A percentile compares a stretch with the other conserved stretches of the same genome.
phyloP scores from a whole-genome alignment of 2,329 filamentous ascomycete species.

The Cryphonectria nitschkei region DNA sequence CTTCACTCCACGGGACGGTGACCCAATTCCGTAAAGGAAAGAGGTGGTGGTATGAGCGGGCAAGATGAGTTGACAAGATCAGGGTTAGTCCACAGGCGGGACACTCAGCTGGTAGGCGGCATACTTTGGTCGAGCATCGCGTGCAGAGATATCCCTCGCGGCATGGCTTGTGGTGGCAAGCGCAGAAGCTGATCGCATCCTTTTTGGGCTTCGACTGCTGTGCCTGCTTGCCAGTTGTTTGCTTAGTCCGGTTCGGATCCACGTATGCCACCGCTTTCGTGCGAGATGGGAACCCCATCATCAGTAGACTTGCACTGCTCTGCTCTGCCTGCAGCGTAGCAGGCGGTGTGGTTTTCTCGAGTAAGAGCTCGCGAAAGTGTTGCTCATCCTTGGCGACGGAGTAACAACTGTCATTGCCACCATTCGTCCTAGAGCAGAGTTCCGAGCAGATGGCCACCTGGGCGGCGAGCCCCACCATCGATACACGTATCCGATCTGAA shows the following conservation, averaged over 20 bases:
- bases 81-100: constrained; percentile 89
- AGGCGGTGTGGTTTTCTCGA: constrained; percentile 86
- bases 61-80: constrained; percentile 90
- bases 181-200: constrained; percentile 74
- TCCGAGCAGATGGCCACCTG: constrained; percentile 92
- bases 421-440: constrained; percentile 85
- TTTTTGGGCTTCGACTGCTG: constrained; percentile 52
- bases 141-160: constrained; percentile 90
- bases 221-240: neutral
- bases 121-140: constrained; percentile 86
- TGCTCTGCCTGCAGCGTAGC: constrained; percentile 70
- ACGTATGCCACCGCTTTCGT: constrained; percentile 53
- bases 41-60: constrained; percentile 89
- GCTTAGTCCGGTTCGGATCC: constrained; percentile 8
- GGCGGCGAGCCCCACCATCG: constrained; percentile 86
- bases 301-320: constrained; percentile 70
- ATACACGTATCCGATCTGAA: constrained; percentile 81
- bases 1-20: constrained; percentile 83
- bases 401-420: constrained; percentile 75
- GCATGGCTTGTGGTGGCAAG: constrained; percentile 83
- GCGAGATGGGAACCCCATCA: constrained; percentile 97
- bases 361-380: constrained; percentile 86
- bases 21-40: constrained; percentile 90
- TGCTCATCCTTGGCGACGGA: constrained; percentile 83
- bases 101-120: constrained; percentile 86